phyloP scores from a whole-genome alignment of 352 stramenopile species.

The Phytophthora brassicae region DNA sequence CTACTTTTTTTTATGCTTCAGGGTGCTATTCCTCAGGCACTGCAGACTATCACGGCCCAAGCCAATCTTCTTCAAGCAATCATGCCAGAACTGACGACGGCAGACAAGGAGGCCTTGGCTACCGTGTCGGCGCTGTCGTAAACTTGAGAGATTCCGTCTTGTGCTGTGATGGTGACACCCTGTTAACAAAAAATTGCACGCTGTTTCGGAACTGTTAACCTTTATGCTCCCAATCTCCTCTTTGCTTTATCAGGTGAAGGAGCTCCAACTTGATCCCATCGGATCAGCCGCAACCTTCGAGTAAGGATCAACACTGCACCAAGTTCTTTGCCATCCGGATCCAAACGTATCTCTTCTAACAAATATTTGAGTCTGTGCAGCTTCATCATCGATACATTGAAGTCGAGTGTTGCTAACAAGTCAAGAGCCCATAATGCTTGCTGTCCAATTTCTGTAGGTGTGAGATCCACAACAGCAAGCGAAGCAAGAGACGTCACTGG shows the following conservation, averaged over 20 bases:
- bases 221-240: constrained; percentile 16
- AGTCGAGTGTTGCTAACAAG: constrained; percentile 59
- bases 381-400: constrained; percentile 78
- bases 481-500: constrained; percentile 40
- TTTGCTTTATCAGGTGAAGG: constrained; percentile 32
- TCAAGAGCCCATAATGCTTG: constrained; percentile 77
- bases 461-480: constrained; percentile 63
- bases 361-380: constrained; percentile 70
- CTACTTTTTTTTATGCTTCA: constrained; percentile 19
- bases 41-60: constrained; percentile 56
- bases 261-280: constrained; percentile 56
- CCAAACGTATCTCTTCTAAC: constrained; percentile 67
- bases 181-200: constrained; percentile 22
- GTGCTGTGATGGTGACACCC: constrained; percentile 4
- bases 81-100: constrained; percentile 64
- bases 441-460: constrained; percentile 63
- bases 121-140: constrained; percentile 47
- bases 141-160: constrained; percentile 5
- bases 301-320: constrained; percentile 63
- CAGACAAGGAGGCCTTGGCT: constrained; percentile 67
- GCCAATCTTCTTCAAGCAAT: constrained; percentile 58
- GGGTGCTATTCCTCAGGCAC: constrained; percentile 57
- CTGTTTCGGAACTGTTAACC: constrained; percentile 26
- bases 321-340: constrained; percentile 57
- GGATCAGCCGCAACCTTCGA: constrained; percentile 57